A percentile compares a stretch with the other conserved stretches of the same genome.
Conservation (phyloP, 2,329 filamentous ascomycete genomes). For the Rutstroemia sp. region DNA sequence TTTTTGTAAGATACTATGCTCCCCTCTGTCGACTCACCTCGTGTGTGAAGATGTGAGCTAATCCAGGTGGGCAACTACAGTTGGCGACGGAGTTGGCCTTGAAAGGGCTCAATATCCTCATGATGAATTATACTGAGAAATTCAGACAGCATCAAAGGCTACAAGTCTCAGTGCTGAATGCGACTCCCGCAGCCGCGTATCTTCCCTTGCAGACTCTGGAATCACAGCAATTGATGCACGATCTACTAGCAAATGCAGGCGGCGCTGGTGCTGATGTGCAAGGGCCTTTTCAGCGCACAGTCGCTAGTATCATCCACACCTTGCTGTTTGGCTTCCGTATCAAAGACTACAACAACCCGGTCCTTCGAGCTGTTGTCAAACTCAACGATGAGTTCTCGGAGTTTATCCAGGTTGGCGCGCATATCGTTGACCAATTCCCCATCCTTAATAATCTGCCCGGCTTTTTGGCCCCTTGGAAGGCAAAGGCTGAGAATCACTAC, state of each 20-base stretch:
- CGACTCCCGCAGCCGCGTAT: not conserved
- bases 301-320: not conserved
- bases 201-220: not conserved
- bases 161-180: not conserved
- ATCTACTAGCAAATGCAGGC: not conserved
- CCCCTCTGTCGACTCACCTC: not conserved
- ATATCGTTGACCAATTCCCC: constrained; percentile 1
- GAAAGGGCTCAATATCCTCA: not conserved
- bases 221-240: constrained; percentile 2
- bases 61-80: not conserved
- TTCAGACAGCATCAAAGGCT: constrained; percentile 1
- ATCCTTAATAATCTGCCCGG: not conserved
- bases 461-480: constrained; percentile 1
- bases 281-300: not conserved
- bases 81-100: constrained; percentile 1
- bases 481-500: constrained; percentile 2
- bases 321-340: constrained; percentile 1
- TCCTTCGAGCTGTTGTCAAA: not conserved
- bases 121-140: constrained; percentile 2
- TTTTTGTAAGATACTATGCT: constrained; percentile 1
- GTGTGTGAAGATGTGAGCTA: not conserved
- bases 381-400: constrained; percentile 2
- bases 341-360: not conserved
- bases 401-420: not conserved
- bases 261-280: not conserved